Conservation (phyloP, 2,329 filamentous ascomycete species). For the Sordariomycetes sp. region DNA sequence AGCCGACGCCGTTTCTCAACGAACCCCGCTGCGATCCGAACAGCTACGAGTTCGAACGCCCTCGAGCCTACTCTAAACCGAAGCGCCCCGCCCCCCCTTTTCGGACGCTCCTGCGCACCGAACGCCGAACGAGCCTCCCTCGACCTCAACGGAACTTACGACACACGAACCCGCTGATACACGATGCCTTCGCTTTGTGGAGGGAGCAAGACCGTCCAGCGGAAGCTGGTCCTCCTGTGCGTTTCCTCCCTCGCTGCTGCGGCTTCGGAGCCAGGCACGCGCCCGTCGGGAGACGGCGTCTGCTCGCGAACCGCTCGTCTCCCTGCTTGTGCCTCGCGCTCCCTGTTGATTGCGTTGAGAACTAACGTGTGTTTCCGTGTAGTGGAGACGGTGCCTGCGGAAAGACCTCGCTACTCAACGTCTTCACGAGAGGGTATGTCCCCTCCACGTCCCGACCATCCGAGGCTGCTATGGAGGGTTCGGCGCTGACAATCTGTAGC, state of each 20-base stretch:
- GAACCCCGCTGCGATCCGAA: not conserved
- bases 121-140: not conserved
- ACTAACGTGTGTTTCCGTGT: not conserved
- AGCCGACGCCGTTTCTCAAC: too few relatives aligned
- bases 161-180: not conserved
- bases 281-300: not conserved
- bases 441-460: not conserved
- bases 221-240: slow-evolving; percentile 88
- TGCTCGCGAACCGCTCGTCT: not conserved
- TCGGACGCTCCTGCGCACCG: not conserved
- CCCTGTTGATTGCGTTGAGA: not conserved
- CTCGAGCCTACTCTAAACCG: not conserved
- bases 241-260: slow-evolving; percentile 9
- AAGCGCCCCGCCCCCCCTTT: not conserved
- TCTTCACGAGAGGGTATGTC: slow-evolving; percentile 89
- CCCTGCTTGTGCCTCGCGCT: too few relatives aligned
- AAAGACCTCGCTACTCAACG: slow-evolving; percentile 93
- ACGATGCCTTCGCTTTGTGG: slow-evolving; percentile 36
- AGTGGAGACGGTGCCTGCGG: slow-evolving; percentile 94
- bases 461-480: too few relatives aligned
- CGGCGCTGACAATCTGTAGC: slow-evolving; percentile 29
- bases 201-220: slow-evolving; percentile 75
- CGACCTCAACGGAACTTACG: not conserved
- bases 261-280: not conserved
- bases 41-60: not conserved